Percentiles rank a stretch among this genome's conserved stretches.
Conservation (phyloP, 352 stramenopile genomes). For the Phytophthora ohioensis region DNA sequence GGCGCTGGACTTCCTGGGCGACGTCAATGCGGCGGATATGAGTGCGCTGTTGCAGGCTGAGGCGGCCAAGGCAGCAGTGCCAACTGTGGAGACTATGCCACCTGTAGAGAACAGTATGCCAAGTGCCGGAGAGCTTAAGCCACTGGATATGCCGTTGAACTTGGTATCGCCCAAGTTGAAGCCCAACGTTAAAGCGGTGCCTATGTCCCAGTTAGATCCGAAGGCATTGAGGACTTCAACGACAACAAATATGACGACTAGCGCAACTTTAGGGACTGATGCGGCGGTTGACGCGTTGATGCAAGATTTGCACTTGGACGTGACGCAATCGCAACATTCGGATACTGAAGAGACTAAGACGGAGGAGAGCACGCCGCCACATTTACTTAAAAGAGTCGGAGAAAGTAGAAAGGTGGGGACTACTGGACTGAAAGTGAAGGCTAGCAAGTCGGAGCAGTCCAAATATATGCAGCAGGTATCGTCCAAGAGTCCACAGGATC, state of each 20-base stretch:
- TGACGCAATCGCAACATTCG: constrained; percentile 33
- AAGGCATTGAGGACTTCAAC: constrained; percentile 9
- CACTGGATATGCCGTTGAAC: constrained; percentile 46
- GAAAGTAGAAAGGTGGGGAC: background rate
- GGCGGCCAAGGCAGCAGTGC: constrained; percentile 18
- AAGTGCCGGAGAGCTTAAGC: constrained; percentile 26
- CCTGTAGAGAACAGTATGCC: constrained; percentile 8
- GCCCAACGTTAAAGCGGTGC: constrained; percentile 16
- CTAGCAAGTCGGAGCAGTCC: constrained; percentile 4
- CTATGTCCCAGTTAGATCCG: constrained; percentile 32
- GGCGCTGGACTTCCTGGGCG: constrained; percentile 63
- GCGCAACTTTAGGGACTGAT: constrained; percentile 47
- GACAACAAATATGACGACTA: constrained; percentile 7
- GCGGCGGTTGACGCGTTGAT: constrained; percentile 57
- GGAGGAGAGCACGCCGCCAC: constrained; percentile 57
- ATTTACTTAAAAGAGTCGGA: constrained; percentile 35
- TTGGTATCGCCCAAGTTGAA: constrained; percentile 32
- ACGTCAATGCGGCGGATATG: constrained; percentile 65
- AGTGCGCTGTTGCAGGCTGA: constrained; percentile 55
- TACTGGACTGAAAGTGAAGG: constrained; percentile 5
- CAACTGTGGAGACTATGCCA: constrained; percentile 1
- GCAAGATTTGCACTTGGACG: constrained; percentile 56
- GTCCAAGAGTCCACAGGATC: constrained; percentile 37
- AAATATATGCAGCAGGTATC: constrained; percentile 37
- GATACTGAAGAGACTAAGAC: constrained; percentile 58